Evolutionary conservation across 148 eudicot genomes (phyloP).

Genomic region (Beta vulgaris): DNA sequence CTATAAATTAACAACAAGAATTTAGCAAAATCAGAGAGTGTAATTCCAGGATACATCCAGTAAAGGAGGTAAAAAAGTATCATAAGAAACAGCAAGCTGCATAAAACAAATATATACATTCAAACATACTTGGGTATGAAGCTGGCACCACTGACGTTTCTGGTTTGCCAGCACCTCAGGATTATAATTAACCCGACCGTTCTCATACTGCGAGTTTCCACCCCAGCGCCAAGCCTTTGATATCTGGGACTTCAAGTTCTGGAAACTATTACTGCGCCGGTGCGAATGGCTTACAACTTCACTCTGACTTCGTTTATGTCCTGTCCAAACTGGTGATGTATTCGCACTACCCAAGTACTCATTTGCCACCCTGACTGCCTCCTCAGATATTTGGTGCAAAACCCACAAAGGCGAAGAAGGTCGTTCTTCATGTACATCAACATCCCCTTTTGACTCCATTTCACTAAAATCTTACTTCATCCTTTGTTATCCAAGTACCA

Average conservation of each 20-base stretch:
- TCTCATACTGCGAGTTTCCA: constrained; percentile 47
- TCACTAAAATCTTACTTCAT: constrained; percentile 26
- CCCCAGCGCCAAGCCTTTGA: constrained; percentile 82
- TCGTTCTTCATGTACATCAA: constrained; percentile 39
- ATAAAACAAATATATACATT: neutral
- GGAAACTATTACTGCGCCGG: constrained; percentile 49
- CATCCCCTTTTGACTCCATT: constrained; percentile 53
- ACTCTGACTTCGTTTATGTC: constrained; percentile 61
- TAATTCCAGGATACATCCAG: neutral
- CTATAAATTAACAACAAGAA: neutral
- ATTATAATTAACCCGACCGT: constrained; percentile 48
- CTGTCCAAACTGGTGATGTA: constrained; percentile 35
- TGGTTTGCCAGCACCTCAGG: constrained; percentile 89
- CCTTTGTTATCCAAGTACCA: constrained; percentile 24
- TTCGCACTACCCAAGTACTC: constrained; percentile 46
- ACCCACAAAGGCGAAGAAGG: constrained; percentile 54
- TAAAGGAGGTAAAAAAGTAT: neutral
- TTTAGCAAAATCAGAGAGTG: neutral
- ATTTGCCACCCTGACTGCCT: constrained; percentile 66
- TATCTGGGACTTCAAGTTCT: constrained; percentile 62
- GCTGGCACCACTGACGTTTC: constrained; percentile 98
- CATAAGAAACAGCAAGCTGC: neutral
- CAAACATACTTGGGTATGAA: constrained; percentile 59
- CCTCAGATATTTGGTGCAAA: constrained; percentile 62
- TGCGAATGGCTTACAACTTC: constrained; percentile 41